Evolutionary conservation across 345 rosid species (phyloP).

Genomic region (Gossypium raimondii): DNA sequence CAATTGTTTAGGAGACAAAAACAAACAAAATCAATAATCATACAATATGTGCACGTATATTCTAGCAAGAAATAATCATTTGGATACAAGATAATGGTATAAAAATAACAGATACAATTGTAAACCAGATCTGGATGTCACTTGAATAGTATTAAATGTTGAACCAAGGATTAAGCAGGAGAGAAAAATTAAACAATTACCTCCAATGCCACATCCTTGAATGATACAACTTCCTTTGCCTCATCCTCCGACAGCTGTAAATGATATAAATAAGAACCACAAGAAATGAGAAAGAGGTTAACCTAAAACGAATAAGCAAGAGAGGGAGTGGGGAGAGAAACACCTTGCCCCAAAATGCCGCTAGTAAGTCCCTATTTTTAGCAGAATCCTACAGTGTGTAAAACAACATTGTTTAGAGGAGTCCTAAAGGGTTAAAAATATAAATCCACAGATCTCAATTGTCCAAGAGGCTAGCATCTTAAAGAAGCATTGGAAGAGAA

Average conservation of each 20-base stretch:
- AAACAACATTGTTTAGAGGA: conserved; percentile 19
- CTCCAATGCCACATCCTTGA: conserved; percentile 61
- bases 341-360: conserved; percentile 87
- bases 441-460: conserved; percentile 1
- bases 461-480: background rate
- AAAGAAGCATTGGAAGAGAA: background rate
- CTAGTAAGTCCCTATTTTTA: conserved; percentile 68
- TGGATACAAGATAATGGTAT: background rate
- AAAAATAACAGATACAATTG: background rate
- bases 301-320: conserved; percentile 12
- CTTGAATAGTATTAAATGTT: background rate
- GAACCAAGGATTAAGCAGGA: background rate
- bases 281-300: conserved; percentile 15
- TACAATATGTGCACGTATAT: background rate
- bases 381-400: conserved; percentile 56
- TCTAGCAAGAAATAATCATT: background rate
- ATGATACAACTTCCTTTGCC: conserved; percentile 66
- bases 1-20: background rate
- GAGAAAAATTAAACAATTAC: conserved; percentile 27
- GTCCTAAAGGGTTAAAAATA: background rate
- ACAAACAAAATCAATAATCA: conserved; percentile 4
- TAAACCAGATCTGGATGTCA: background rate
- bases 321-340: background rate
- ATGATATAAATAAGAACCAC: conserved; percentile 24
- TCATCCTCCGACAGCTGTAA: conserved; percentile 68